Evolutionary conservation across 164 flowering plant species (phyloP).

Genomic region (Stephania cephalantha): DNA sequence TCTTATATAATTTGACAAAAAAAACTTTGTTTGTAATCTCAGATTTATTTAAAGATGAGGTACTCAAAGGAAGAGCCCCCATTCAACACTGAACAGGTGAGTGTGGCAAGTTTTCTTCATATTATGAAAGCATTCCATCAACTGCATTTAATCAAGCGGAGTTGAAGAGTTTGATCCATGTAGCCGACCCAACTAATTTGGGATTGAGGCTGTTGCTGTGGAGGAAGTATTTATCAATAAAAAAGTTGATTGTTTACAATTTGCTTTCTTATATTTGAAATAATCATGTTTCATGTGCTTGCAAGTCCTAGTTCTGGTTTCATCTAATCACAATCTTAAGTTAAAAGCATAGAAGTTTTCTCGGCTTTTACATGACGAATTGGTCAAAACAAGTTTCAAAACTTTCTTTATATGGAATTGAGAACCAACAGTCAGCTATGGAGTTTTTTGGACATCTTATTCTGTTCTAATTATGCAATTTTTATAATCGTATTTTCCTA

Average conservation of each 20-base stretch:
- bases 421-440: no score
- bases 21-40: background rate
- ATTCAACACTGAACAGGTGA: background rate
- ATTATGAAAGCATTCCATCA: background rate
- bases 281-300: background rate
- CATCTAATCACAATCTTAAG: background rate
- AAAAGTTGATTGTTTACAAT: background rate
- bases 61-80: background rate
- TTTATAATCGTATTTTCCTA: no score
- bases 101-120: background rate
- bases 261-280: background rate
- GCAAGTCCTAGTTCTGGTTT: background rate
- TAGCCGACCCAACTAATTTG: no score
- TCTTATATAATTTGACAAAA: background rate
- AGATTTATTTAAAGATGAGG: conserved; percentile 1
- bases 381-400: no score
- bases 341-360: background rate
- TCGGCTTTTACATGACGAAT: no score
- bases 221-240: no score
- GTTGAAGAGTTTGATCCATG: no score
- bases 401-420: no score
- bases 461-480: no score
- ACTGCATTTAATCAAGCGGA: no score
- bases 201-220: no score
- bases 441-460: no score